phyloP scores from a whole-genome alignment of 164 flowering plant species.

The Stephania japonica region DNA sequence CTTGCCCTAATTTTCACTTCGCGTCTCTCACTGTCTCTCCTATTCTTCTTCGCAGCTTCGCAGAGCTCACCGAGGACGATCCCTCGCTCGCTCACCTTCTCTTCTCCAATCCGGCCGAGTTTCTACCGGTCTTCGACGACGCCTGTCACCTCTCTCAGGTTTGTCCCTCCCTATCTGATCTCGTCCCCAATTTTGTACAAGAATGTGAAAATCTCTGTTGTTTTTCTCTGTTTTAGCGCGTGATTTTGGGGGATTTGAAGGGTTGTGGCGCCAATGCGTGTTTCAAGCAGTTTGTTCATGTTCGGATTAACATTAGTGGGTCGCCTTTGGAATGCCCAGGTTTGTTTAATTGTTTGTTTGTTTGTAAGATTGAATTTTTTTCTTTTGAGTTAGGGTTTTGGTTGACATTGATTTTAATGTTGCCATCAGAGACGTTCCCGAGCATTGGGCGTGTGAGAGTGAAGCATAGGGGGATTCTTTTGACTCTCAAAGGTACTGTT shows the following conservation, averaged over 20 bases:
- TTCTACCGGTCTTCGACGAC: slow-evolving; percentile 45
- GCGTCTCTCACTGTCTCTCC: neutral
- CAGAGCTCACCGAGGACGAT: slow-evolving; percentile 51
- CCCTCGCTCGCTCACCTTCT: slow-evolving; percentile 38
- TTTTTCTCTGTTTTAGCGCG: slow-evolving; percentile 1
- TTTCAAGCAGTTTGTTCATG: slow-evolving; percentile 60
- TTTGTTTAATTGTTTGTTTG: slow-evolving; percentile 13
- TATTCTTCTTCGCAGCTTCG: slow-evolving; percentile 33
- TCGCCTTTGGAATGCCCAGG: slow-evolving; percentile 75
- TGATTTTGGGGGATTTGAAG: slow-evolving; percentile 25
- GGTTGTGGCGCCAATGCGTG: slow-evolving; percentile 23
- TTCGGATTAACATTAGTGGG: slow-evolving; percentile 54
- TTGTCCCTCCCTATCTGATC: neutral
- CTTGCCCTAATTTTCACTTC: neutral
- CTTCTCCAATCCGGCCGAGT: slow-evolving; percentile 41
- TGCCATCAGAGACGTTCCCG: slow-evolving; percentile 61
- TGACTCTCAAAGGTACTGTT: slow-evolving; percentile 88
- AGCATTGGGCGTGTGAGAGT: slow-evolving; percentile 87
- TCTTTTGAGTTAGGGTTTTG: neutral
- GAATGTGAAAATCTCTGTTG: neutral
- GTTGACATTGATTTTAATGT: neutral
- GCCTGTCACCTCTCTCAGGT: slow-evolving; percentile 69
- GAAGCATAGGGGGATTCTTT: slow-evolving; percentile 80
- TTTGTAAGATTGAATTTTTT: neutral
- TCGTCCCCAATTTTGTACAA: neutral